Percentiles rank a stretch among this genome's conserved stretches.
Conservation (phyloP, 2,329 filamentous ascomycete species). For the Pyrenochaeta sp. region DNA sequence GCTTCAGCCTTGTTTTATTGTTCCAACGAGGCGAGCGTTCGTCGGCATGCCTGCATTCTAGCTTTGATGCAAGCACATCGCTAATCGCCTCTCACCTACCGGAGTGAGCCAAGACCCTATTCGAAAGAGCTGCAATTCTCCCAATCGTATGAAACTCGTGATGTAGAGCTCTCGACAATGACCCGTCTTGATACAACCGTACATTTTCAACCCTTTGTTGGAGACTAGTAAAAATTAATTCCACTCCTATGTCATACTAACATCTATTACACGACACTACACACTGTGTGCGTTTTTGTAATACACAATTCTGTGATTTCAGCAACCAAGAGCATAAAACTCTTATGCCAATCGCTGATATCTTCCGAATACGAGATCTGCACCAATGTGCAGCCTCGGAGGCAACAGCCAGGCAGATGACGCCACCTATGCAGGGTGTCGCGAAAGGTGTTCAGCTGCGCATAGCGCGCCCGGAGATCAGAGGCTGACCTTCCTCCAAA, state of each 20-base stretch:
- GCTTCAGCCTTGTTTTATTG: conserved; percentile 30
- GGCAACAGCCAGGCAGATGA: background rate
- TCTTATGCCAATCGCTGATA: background rate
- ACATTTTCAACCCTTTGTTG: too few relatives aligned
- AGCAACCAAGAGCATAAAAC: too few relatives aligned
- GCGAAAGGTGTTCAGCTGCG: background rate
- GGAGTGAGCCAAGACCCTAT: conserved; percentile 38
- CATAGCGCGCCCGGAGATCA: background rate
- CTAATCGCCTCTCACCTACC: conserved; percentile 38
- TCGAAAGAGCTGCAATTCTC: conserved; percentile 15
- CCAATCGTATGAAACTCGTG: conserved; percentile 7
- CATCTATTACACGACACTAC: too few relatives aligned
- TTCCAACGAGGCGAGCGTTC: conserved; percentile 44
- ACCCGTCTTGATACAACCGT: conserved; percentile 5
- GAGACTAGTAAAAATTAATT: too few relatives aligned
- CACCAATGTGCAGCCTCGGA: background rate
- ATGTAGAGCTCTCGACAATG: conserved; percentile 1
- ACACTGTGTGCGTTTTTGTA: too few relatives aligned
- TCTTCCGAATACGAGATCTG: background rate
- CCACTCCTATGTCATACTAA: too few relatives aligned
- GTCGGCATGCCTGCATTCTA: conserved; percentile 26
- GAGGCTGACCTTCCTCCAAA: background rate
- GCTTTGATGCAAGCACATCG: conserved; percentile 40
- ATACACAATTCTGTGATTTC: too few relatives aligned
- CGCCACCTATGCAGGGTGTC: background rate